These are phyloP conservation scores for Caryopteris hybrid DNA, from an alignment of 305 asterid species.

Conservation along the genomic window DNA sequence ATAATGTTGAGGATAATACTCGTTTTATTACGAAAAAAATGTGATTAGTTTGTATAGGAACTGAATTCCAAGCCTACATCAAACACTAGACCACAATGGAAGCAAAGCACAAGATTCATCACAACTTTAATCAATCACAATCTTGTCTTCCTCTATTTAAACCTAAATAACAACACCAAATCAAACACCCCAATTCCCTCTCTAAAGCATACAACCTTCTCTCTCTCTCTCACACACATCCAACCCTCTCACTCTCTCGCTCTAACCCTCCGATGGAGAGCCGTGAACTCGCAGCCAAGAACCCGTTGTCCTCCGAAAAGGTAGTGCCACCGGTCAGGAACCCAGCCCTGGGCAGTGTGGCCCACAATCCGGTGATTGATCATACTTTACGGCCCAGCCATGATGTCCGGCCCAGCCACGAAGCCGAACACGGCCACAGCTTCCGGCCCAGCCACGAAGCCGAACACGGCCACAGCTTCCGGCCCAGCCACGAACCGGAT, in stretches of 20 bases:
- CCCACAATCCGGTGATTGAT: neutral
- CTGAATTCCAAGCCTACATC: slow-evolving; percentile 44
- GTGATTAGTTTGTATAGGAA: neutral
- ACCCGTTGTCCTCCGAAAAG: slow-evolving; percentile 7
- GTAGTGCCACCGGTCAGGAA: neutral
- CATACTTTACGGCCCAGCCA: neutral
- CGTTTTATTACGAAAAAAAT: neutral
- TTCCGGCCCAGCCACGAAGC: neutral
- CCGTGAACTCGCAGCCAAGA: slow-evolving; percentile 12
- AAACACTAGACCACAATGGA: slow-evolving; percentile 34
- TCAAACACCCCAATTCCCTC: slow-evolving; percentile 6
- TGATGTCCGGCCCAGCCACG: neutral
- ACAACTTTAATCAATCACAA: slow-evolving; percentile 37
- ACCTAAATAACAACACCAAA: neutral
- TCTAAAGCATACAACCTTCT: neutral
- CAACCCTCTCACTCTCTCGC: too few relatives aligned
- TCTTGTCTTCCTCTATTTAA: slow-evolving; percentile 22
- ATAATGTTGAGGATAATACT: too few relatives aligned
- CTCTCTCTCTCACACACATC: too few relatives aligned
- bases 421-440: neutral
- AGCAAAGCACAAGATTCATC: slow-evolving; percentile 65
- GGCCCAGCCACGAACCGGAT: slow-evolving; percentile 21
- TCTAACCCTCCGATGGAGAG: slow-evolving; percentile 19
- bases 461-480: neutral
- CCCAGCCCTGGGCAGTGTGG: neutral